Conservation (phyloP, 2,329 filamentous ascomycete genomes). For the Xylariaceae sp. region DNA sequence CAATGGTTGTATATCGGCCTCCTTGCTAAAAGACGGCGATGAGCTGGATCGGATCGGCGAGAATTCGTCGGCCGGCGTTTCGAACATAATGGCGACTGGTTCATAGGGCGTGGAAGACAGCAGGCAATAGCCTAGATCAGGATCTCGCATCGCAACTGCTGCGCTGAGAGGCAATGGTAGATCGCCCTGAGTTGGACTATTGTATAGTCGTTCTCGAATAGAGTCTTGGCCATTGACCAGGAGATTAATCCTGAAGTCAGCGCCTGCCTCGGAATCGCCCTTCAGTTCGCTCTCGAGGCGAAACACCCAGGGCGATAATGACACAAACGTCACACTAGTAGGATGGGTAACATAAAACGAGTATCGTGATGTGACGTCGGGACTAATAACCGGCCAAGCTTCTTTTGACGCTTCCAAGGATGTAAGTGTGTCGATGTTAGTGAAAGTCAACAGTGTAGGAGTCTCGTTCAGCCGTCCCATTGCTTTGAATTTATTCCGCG, state of each 20-base stretch:
- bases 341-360: slow-evolving; percentile 58
- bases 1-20: slow-evolving; percentile 41
- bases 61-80: slow-evolving; percentile 49
- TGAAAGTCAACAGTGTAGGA: slow-evolving; percentile 53
- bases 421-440: slow-evolving; percentile 56
- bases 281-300: slow-evolving; percentile 56
- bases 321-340: slow-evolving; percentile 54
- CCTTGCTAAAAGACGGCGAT: slow-evolving; percentile 38
- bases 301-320: slow-evolving; percentile 58
- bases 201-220: slow-evolving; percentile 51
- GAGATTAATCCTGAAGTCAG: slow-evolving; percentile 56
- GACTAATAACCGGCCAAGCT: slow-evolving; percentile 58
- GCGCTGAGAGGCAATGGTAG: slow-evolving; percentile 47
- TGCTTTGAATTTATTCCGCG: slow-evolving; percentile 45
- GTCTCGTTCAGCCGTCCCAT: slow-evolving; percentile 36
- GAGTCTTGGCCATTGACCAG: slow-evolving; percentile 54
- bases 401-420: slow-evolving; percentile 49
- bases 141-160: slow-evolving; percentile 49
- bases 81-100: slow-evolving; percentile 54
- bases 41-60: slow-evolving; percentile 38
- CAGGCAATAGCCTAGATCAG: slow-evolving; percentile 59
- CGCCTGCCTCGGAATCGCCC: slow-evolving; percentile 50
- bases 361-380: slow-evolving; percentile 57
- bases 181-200: slow-evolving; percentile 42
- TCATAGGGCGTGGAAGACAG: slow-evolving; percentile 55